Conservation (phyloP, 2,329 filamentous ascomycete species). For the Colletotrichum sp. region DNA sequence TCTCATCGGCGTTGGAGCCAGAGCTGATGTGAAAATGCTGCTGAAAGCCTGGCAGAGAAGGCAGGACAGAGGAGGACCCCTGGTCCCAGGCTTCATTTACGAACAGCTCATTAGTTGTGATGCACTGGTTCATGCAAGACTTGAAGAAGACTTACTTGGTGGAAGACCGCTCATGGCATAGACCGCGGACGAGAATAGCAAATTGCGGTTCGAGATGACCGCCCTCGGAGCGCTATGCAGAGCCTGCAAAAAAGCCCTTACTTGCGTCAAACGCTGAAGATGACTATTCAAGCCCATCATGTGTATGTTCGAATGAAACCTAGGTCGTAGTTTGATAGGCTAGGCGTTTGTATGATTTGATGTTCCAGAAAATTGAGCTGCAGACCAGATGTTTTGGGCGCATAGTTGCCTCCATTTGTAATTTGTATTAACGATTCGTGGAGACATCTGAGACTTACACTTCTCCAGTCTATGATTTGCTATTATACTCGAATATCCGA, state of each 20-base stretch:
- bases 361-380: too few relatives aligned
- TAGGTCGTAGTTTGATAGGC: background rate
- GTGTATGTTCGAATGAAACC: background rate
- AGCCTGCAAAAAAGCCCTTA: background rate
- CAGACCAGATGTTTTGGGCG: too few relatives aligned
- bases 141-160: background rate
- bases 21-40: conserved; percentile 36
- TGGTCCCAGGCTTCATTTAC: background rate
- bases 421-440: too few relatives aligned
- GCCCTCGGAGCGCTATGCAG: background rate
- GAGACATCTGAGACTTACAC: too few relatives aligned
- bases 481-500: too few relatives aligned
- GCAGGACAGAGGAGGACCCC: conserved; percentile 27
- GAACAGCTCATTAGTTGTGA: background rate
- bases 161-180: background rate
- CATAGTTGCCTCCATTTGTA: too few relatives aligned
- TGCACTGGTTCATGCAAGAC: background rate
- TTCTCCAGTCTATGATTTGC: too few relatives aligned
- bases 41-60: conserved; percentile 38
- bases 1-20: conserved; percentile 28
- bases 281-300: background rate
- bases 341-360: background rate
- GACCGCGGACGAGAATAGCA: background rate
- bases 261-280: background rate
- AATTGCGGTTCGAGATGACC: background rate